Conservation (phyloP, 495 filamentous ascomycete genomes). For the Aspergillus bertholletiae region DNA sequence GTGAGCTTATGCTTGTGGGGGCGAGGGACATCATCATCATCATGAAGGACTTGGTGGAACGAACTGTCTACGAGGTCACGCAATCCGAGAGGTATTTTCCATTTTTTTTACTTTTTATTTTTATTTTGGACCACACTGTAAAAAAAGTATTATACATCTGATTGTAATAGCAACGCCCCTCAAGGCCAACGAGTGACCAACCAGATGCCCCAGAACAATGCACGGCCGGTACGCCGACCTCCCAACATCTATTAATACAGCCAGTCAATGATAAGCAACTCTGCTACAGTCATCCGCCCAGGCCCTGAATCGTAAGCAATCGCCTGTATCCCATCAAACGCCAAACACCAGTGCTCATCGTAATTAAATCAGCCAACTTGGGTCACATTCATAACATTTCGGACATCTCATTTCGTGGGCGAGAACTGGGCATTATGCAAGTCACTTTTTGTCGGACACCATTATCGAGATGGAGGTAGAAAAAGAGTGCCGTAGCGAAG, state of each 20-base stretch:
- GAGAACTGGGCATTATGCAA: background rate
- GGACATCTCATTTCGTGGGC: background rate
- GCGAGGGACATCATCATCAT: too few species aligned
- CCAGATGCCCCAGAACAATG: background rate
- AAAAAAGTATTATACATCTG: background rate
- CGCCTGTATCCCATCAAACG: background rate
- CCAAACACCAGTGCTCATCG: background rate
- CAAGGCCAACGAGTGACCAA: background rate
- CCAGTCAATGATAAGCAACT: background rate
- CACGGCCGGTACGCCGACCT: background rate
- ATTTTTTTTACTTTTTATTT: too few species aligned
- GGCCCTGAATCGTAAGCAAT: background rate
- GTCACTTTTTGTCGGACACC: background rate
- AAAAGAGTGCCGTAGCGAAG: background rate
- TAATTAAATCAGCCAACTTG: background rate
- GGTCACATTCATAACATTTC: background rate
- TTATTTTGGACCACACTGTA: too few species aligned
- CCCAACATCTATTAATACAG: background rate
- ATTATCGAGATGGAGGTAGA: background rate
- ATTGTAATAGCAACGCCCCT: background rate
- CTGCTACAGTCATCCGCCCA: background rate
- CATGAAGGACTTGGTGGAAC: too few species aligned
- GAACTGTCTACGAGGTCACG: too few species aligned
- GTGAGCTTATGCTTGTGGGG: too few species aligned
- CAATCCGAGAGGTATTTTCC: too few species aligned